These are phyloP conservation scores for Plasmopara muralis DNA, from an alignment of 352 stramenopile genomes.

Conservation along the genomic window DNA sequence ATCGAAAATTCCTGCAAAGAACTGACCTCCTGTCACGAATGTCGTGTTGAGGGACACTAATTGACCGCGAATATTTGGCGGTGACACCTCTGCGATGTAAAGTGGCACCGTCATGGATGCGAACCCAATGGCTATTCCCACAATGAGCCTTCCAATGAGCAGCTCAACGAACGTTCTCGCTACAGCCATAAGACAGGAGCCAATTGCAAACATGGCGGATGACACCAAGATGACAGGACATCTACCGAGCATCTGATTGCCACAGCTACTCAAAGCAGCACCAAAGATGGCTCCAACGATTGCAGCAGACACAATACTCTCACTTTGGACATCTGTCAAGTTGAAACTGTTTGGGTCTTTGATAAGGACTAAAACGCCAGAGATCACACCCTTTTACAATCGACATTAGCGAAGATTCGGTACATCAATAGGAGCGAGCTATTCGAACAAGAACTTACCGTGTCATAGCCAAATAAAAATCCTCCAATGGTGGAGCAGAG, in stretches of 20 bases:
- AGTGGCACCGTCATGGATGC: constrained; percentile 78
- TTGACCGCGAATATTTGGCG: constrained; percentile 50
- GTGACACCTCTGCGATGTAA: constrained; percentile 76
- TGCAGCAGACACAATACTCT: constrained; percentile 64
- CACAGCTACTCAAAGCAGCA: constrained; percentile 50
- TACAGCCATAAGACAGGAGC: constrained; percentile 53
- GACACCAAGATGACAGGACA: constrained; percentile 61
- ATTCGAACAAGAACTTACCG: constrained; percentile 13
- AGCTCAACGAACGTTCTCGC: constrained; percentile 41
- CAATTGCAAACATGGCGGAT: constrained; percentile 54
- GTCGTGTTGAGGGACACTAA: constrained; percentile 76
- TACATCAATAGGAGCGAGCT: neutral
- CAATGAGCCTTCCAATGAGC: constrained; percentile 47
- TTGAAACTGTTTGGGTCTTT: constrained; percentile 56
- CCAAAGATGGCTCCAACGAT: constrained; percentile 65
- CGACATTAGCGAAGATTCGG: neutral
- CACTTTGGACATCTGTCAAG: constrained; percentile 50
- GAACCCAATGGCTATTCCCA: constrained; percentile 62
- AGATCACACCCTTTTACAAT: constrained; percentile 57
- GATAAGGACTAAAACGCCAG: constrained; percentile 63
- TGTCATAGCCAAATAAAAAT: constrained; percentile 82
- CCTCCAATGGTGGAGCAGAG: constrained; percentile 64
- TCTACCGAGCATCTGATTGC: constrained; percentile 51
- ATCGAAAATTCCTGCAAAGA: constrained; percentile 62
- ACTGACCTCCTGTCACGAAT: constrained; percentile 68